Evolutionary conservation across 1,139 yeast genomes (phyloP), one percentile per base, ranked within the genome.

Genomic region (Arxiozyma bovina): DNA sequence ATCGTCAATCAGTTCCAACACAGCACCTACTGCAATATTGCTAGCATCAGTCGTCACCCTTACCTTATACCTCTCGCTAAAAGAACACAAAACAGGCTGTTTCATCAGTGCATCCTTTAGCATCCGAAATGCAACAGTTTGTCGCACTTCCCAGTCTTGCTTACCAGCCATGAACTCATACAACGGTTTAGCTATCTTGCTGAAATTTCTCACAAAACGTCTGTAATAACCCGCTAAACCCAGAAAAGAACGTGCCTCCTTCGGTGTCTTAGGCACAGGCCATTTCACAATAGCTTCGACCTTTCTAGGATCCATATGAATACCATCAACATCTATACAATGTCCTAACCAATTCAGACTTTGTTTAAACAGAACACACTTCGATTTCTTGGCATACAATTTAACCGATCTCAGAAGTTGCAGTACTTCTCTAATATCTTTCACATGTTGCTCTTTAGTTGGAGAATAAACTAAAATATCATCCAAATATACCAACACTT

Each of bases 401-500:
- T 38, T n/a, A 15, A n/a, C 8, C 17, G 42, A 15, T 4, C 18
- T 8, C 18, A 38, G 18, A 4, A 15, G 17, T n/a, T 38, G n/a
- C 7, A 38, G 3, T 21, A 45, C 48, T 45, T 17, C 15, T 25
- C 21, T 4, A 27, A 45, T 27, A 25, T 67, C 63, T 7, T 51
- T 25, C 3, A 42, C 21, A 51, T 66, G 69, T 30, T 57, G 60
- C 20, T 23, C 25, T 23, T 23, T 23, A 4, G 25, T 21, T n/a
- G 52, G 22, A n/a, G 63, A 59, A 50, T 55, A 65, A n/a, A 66
- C 58, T 20, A 66, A 34, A 34, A 69, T 57, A 51, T 66, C 69
- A 53, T 65, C 71, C 30, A 66, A 46, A 53, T 65, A 67, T 6
- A 57, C 60, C 2, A 56, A 50, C n/a, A 58, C 60, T 51, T 57